Conservation (phyloP, 192 early-diverging fungal species). For the Pilaira anomala region DNA sequence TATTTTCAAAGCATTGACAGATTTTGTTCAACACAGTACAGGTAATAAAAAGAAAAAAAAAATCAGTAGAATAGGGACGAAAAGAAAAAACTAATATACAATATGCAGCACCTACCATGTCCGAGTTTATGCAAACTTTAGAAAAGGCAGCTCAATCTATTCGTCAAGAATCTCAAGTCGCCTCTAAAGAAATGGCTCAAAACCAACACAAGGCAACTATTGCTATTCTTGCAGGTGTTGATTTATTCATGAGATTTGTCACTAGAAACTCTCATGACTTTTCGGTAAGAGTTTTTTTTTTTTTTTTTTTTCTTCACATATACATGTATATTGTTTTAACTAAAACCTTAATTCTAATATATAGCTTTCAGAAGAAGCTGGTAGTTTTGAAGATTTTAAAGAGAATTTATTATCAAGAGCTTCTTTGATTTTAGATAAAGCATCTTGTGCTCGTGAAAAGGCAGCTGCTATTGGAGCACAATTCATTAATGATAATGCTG, state of each 20-base stretch:
- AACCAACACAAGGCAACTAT: constrained; percentile 62
- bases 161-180: constrained; percentile 51
- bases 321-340: constrained; percentile 1
- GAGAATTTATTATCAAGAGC: constrained; percentile 65
- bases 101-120: constrained; percentile 74
- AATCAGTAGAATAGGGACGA: background rate
- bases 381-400: constrained; percentile 64
- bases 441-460: constrained; percentile 64
- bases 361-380: constrained; percentile 22
- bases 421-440: constrained; percentile 71
- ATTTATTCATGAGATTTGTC: constrained; percentile 75
- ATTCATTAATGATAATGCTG: constrained; percentile 76
- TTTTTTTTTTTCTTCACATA: too few species aligned
- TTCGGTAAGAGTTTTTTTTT: constrained; percentile 38
- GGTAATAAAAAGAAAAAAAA: background rate
- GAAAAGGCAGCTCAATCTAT: constrained; percentile 62
- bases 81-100: background rate
- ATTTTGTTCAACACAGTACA: background rate
- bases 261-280: constrained; percentile 59
- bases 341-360: background rate
- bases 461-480: constrained; percentile 75
- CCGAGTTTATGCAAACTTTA: constrained; percentile 82
- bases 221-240: constrained; percentile 83
- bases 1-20: constrained; percentile 60
- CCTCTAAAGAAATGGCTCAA: constrained; percentile 1